Base-by-base conservation (phyloP, 495 filamentous ascomycete genomes). In the Talaromyces borbonicus region DNA sequence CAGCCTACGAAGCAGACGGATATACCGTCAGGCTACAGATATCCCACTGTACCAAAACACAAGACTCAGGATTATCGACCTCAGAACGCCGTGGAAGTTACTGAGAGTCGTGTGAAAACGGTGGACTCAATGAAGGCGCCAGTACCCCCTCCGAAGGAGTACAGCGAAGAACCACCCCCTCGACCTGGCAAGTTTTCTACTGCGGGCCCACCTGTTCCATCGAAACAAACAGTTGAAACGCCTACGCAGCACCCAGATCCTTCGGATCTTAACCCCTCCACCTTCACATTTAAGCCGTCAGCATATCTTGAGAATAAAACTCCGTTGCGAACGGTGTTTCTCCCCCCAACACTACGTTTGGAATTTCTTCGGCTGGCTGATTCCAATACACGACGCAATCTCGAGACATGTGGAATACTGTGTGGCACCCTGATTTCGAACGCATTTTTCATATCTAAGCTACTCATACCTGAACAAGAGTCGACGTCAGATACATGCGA, bases 391-490 rank as follows among this genome's bases (percentile, higher is more conserved):
- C 65, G 63, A 19, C 70, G 65, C 5, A 94, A 92, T 42, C 72
- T 96, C 12, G 92, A 98, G 64, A 96, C 90, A 46, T 96, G 90
- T 61, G 92, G 90, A 18, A 84, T 98, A 43, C 77, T 98, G 14
- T 94, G 87, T 58, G 92, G 90, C 4, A 93, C 85, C 0, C 66
- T 89, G 5, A 83, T 95, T 54, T 87, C 87, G 38, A 96, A 96
- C 63, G 92, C 92, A 0, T 68, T 97, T 2, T 96, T 98, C 66
- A 81, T 98, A 43, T 83, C 79, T 3, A 78, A 79, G 40, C 74
- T 98, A 4, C 73, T 98, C 12, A 92, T 98, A 38, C 92, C 92
- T 0, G 85, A 95, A 53, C 92, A 98, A 56, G 80, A 78, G 20
- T 80, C 81, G 50, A 96, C 92, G 1, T 79, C 80, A 6, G 89